phyloP scores from a whole-genome alignment of 2,329 filamentous ascomycete species.

The Capronia epimyces region DNA sequence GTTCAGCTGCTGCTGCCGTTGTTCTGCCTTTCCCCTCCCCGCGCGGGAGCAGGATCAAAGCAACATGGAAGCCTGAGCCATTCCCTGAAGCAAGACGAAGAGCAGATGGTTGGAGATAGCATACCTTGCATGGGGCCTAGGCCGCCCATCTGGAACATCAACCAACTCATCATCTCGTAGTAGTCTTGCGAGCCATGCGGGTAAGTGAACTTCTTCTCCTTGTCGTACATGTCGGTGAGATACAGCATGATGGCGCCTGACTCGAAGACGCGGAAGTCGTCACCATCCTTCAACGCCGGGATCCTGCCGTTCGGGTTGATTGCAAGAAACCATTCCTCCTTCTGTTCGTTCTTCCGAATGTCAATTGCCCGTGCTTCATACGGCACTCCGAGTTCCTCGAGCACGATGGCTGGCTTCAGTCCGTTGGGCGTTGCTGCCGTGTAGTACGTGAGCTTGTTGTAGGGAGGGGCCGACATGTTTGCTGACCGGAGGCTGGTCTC shows the following conservation, averaged over 20 bases:
- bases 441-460: slow-evolving; percentile 21
- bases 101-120: not conserved
- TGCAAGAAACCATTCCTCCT: slow-evolving; percentile 43
- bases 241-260: slow-evolving; percentile 45
- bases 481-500: too few species aligned
- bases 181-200: slow-evolving; percentile 40
- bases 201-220: slow-evolving; percentile 41
- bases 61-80: too few species aligned
- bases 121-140: slow-evolving; percentile 38
- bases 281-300: slow-evolving; percentile 42
- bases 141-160: slow-evolving; percentile 43
- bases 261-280: slow-evolving; percentile 40
- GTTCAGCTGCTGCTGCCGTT: too few species aligned
- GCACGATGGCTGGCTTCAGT: slow-evolving; percentile 36
- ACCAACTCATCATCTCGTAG: slow-evolving; percentile 43
- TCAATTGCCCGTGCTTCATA: slow-evolving; percentile 38
- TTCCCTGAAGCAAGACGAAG: too few species aligned
- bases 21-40: too few species aligned
- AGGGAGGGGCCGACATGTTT: slow-evolving; percentile 13
- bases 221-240: slow-evolving; percentile 42
- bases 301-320: slow-evolving; percentile 49
- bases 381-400: slow-evolving; percentile 36
- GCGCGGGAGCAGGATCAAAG: too few species aligned
- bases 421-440: slow-evolving; percentile 28
- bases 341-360: slow-evolving; percentile 42